Evolutionary conservation across 108 stramenopile genomes (phyloP).

Genomic region (Pseudonitzschia delicatissima): DNA sequence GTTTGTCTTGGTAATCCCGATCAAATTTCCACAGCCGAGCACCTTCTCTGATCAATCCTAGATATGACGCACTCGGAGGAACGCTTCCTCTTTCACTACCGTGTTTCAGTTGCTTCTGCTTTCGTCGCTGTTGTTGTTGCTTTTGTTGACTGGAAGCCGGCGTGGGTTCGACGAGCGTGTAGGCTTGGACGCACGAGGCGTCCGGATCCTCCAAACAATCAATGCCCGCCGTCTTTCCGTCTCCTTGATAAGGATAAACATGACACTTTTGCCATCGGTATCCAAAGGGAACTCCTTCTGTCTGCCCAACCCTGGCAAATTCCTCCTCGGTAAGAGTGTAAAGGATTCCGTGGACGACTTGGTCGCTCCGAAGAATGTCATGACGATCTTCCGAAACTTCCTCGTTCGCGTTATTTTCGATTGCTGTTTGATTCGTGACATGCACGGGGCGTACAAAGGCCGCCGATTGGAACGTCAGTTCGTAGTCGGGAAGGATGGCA

Average conservation of each 20-base stretch:
- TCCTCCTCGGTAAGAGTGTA: slow-evolving; percentile 64
- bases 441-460: slow-evolving; percentile 45
- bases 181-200: slow-evolving; percentile 30
- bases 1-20: slow-evolving; percentile 40
- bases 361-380: background rate
- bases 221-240: slow-evolving; percentile 32
- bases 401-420: background rate
- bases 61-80: slow-evolving; percentile 62
- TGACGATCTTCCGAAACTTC: background rate
- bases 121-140: background rate
- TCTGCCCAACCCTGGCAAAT: slow-evolving; percentile 56
- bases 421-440: background rate
- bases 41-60: slow-evolving; percentile 60
- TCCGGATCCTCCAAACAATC: slow-evolving; percentile 5
- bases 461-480: slow-evolving; percentile 53
- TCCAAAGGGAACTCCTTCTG: slow-evolving; percentile 75
- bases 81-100: slow-evolving; percentile 23
- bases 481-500: slow-evolving; percentile 59
- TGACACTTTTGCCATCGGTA: slow-evolving; percentile 60
- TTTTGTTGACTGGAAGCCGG: slow-evolving; percentile 15
- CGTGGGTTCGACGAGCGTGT: slow-evolving; percentile 44
- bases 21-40: slow-evolving; percentile 63
- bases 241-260: slow-evolving; percentile 57
- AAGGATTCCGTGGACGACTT: slow-evolving; percentile 65
- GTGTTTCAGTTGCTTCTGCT: background rate